Percentiles rank a stretch among this genome's conserved stretches.
Evolutionary conservation across 805 yeast species (phyloP).

Genomic region (Pichia californica): DNA sequence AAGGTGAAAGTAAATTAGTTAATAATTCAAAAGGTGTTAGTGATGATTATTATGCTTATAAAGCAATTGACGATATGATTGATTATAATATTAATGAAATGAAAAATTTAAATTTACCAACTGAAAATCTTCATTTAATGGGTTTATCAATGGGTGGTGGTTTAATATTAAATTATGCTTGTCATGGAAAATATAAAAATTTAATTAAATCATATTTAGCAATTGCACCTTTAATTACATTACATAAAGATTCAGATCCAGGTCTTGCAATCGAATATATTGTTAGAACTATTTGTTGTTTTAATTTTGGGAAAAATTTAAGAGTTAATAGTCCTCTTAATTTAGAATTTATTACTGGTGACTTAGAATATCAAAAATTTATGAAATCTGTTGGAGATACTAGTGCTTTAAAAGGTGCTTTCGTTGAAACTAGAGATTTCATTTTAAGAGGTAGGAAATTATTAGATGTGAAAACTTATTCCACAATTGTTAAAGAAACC

Average conservation of each 20-base stretch:
- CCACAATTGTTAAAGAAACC: constrained; percentile 32
- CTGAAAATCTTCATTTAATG: constrained; percentile 42
- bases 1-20: constrained; percentile 53
- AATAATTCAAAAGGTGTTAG: constrained; percentile 50
- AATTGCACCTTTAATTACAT: constrained; percentile 53
- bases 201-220: constrained; percentile 41
- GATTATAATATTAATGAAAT: constrained; percentile 36
- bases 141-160: constrained; percentile 88
- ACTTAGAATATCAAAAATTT: constrained; percentile 40
- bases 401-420: constrained; percentile 45
- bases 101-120: constrained; percentile 12
- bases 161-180: constrained; percentile 54
- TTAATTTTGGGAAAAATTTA: constrained; percentile 39
- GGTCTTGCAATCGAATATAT: constrained; percentile 34
- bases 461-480: constrained; percentile 31
- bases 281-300: constrained; percentile 35
- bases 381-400: constrained; percentile 35
- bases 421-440: constrained; percentile 54
- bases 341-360: constrained; percentile 47
- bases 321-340: constrained; percentile 48
- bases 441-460: constrained; percentile 54
- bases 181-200: constrained; percentile 44
- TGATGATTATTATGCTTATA: constrained; percentile 47
- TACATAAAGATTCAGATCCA: constrained; percentile 59
- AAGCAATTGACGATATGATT: constrained; percentile 56